These are phyloP conservation scores for Fraxinus floribunda DNA, from an alignment of 305 asterid genomes.

Conservation along the genomic window DNA sequence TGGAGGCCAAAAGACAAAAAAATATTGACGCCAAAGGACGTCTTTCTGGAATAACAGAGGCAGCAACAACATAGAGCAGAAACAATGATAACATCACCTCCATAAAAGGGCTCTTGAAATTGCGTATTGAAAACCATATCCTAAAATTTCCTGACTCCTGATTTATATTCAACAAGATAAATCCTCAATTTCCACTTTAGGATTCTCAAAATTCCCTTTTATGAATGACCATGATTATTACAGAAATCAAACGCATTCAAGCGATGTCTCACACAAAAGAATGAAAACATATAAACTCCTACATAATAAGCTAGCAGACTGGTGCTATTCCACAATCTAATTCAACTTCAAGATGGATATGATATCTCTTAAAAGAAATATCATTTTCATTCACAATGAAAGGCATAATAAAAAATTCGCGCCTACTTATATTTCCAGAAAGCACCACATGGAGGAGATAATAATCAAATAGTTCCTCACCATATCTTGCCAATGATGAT, in stretches of 20 bases:
- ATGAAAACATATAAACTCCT: background rate
- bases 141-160: background rate
- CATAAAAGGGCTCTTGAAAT: background rate
- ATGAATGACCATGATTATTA: background rate
- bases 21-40: background rate
- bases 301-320: background rate
- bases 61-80: background rate
- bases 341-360: background rate
- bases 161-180: background rate
- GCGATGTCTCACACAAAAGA: background rate
- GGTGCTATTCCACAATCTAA: background rate
- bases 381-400: background rate
- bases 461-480: constrained; percentile 40
- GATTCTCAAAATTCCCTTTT: background rate
- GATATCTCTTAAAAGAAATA: background rate
- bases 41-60: background rate
- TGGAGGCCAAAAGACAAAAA: background rate
- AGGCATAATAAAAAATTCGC: background rate
- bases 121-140: background rate
- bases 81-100: background rate
- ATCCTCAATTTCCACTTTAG: background rate
- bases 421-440: background rate
- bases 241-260: background rate
- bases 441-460: constrained; percentile 18
- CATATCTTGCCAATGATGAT: constrained; percentile 87